A percentile compares a stretch with the other conserved stretches of the same genome.
phyloP scores from a whole-genome alignment of 306 rosid genomes.

The Styphnolobium japonicum region DNA sequence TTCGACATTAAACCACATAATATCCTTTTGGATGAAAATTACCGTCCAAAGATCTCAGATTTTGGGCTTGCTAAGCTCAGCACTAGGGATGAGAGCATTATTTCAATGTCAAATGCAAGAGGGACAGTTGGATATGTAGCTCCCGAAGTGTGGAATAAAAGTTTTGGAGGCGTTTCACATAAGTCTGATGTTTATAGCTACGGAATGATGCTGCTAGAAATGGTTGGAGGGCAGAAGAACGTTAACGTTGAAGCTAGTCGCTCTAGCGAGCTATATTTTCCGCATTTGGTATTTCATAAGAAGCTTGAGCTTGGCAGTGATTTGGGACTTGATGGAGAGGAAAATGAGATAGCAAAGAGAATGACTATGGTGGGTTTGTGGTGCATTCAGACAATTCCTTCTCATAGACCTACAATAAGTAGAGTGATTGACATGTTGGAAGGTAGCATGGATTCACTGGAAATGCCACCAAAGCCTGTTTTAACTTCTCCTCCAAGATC shows the following conservation, averaged over 20 bases:
- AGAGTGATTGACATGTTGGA: slow-evolving; percentile 55
- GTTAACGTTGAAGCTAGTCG: slow-evolving; percentile 25
- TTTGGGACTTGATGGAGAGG: slow-evolving; percentile 32
- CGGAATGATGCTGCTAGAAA: slow-evolving; percentile 42
- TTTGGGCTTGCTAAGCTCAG: slow-evolving; percentile 43
- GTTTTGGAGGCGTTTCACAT: slow-evolving; percentile 48
- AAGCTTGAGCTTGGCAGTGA: slow-evolving; percentile 27
- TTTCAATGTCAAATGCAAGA: slow-evolving; percentile 46
- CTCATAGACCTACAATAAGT: slow-evolving; percentile 48
- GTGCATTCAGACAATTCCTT: slow-evolving; percentile 49
- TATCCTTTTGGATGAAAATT: slow-evolving; percentile 33
- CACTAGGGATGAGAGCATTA: slow-evolving; percentile 32
- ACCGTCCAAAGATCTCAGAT: slow-evolving; percentile 35
- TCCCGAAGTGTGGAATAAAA: slow-evolving; percentile 37
- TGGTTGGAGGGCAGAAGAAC: slow-evolving; percentile 49
- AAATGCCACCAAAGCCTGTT: slow-evolving; percentile 54
- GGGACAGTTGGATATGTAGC: slow-evolving; percentile 44
- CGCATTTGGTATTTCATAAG: slow-evolving; percentile 40
- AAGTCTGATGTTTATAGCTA: slow-evolving; percentile 53
- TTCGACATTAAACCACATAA: slow-evolving; percentile 44
- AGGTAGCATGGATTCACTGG: slow-evolving; percentile 39
- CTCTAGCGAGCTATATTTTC: slow-evolving; percentile 39
- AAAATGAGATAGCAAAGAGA: slow-evolving; percentile 44
- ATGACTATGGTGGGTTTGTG: slow-evolving; percentile 52
- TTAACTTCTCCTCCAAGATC: slow-evolving; percentile 39